phyloP scores from a whole-genome alignment of 495 filamentous ascomycete species.

The Podospora sp. region DNA sequence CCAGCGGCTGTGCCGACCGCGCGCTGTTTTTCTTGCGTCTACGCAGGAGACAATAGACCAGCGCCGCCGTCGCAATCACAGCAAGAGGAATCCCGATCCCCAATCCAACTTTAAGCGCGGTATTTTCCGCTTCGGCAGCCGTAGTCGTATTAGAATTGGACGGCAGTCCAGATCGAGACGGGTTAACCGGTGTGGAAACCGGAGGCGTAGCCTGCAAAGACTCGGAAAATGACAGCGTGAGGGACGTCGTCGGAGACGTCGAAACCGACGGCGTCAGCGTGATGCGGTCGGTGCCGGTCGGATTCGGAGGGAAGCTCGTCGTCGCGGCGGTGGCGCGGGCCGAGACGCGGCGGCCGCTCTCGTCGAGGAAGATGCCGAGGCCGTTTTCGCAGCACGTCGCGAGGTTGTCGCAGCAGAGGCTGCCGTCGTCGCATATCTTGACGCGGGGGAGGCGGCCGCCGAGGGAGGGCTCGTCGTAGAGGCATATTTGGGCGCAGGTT shows the following conservation, averaged over 20 bases:
- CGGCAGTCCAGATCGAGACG: not conserved
- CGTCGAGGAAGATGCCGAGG: slow-evolving; percentile 31
- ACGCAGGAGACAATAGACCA: slow-evolving; percentile 17
- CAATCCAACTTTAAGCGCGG: slow-evolving; percentile 23
- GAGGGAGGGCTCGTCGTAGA: slow-evolving; percentile 27
- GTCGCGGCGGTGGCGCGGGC: slow-evolving; percentile 15
- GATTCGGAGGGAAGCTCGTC: slow-evolving; percentile 26
- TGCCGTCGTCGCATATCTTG: slow-evolving; percentile 29
- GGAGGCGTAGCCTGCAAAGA: not conserved
- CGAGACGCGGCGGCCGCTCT: slow-evolving; percentile 22
- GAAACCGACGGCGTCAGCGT: slow-evolving; percentile 10
- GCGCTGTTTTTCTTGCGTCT: not conserved
- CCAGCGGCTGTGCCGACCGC: not conserved
- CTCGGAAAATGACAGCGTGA: too few relatives aligned
- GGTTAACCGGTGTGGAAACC: not conserved
- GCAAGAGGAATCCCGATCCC: slow-evolving; percentile 25
- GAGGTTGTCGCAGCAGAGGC: slow-evolving; percentile 36
- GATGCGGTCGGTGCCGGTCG: slow-evolving; percentile 18
- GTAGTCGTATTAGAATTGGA: not conserved
- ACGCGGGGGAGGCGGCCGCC: slow-evolving; percentile 29
- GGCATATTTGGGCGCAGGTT: slow-evolving; percentile 35
- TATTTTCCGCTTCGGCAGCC: not conserved
- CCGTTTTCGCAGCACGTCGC: slow-evolving; percentile 30
- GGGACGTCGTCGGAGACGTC: not conserved
- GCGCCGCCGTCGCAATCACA: not conserved